Evolutionary conservation across 192 early-diverging fungal species (phyloP), one percentile per base, ranked within the genome.

Genomic region (Kappamyces sp.): DNA sequence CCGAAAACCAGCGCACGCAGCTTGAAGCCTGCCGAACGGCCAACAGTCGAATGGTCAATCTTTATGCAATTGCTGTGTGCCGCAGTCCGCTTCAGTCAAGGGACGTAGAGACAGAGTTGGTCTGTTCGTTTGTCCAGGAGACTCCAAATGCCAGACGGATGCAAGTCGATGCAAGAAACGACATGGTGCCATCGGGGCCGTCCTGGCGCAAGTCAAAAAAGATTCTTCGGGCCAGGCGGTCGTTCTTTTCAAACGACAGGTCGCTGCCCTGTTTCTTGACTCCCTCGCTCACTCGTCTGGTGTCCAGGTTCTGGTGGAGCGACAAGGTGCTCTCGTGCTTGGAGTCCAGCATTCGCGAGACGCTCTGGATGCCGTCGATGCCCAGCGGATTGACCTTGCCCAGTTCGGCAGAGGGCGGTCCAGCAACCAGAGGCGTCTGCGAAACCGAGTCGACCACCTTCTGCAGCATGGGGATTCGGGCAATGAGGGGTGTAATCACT

Each of bases 171-270:
- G 77, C 83, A 54, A 90, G 66, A 62, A 86, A 88, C 9, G 72
- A 61, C 63, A 80, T 80, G 15, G 86, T 89, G 5, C 86, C 86
- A n/a, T 75, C 67, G 33, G 69, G 66, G 5, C 84, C 85, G 31
- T 84, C 77, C 59, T 82, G 82, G 1, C 84, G 82, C 58, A 92
- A 49, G 72, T 92, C 90, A 73, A 82, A 92, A 66, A 92, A 92
- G 73, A 90, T 72, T 3, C 77, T 65, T 3, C 85, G 72, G 1
- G 85, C 86, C 42, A 88, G 51, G 0, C 59, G 68, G 40, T 85
- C 82, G 57, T 91, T 79, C 33, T 72, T 59, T 31, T 85, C 80
- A 66, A 84, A 81, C 7, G 67, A 66, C 33, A 77, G 59, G 13
- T 80, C 73, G 7, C 40, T 44, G 49, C 2, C 51, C 57, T 55